These are phyloP conservation scores for Moricandia moricandioides DNA, from an alignment of 345 rosid species.

Conservation along the genomic window DNA sequence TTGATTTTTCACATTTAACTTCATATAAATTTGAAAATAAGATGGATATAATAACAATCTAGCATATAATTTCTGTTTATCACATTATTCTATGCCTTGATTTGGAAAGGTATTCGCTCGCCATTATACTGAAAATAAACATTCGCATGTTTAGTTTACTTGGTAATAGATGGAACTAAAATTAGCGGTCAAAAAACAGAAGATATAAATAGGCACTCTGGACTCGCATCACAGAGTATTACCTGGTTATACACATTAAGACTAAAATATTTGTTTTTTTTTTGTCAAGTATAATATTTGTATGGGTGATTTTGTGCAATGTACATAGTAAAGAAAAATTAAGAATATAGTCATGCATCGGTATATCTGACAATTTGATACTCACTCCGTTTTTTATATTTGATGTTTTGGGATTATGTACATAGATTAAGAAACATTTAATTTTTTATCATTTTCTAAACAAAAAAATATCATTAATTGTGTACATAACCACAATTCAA, in stretches of 20 bases:
- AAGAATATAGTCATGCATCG: too few species aligned
- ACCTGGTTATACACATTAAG: background rate
- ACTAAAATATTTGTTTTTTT: background rate
- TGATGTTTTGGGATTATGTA: too few species aligned
- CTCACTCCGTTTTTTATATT: too few species aligned
- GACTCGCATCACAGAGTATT: background rate
- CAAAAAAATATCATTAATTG: too few species aligned
- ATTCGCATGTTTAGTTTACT: conserved; percentile 1
- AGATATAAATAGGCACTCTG: background rate
- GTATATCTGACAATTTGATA: too few species aligned
- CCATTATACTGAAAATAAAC: too few species aligned
- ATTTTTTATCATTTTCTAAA: too few species aligned
- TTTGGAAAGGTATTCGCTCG: background rate
- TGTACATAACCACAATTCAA: too few species aligned
- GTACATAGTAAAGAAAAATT: too few species aligned
- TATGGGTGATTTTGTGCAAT: too few species aligned
- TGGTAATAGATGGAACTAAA: background rate
- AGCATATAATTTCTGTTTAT: background rate
- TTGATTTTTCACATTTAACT: background rate
- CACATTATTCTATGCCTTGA: background rate
- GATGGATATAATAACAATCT: background rate
- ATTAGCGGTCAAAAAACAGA: background rate
- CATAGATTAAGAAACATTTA: too few species aligned
- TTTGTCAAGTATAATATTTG: too few species aligned
- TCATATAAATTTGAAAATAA: background rate